Base-by-base conservation (phyloP, 2,329 filamentous ascomycete species). In the Alternaria viburni region DNA sequence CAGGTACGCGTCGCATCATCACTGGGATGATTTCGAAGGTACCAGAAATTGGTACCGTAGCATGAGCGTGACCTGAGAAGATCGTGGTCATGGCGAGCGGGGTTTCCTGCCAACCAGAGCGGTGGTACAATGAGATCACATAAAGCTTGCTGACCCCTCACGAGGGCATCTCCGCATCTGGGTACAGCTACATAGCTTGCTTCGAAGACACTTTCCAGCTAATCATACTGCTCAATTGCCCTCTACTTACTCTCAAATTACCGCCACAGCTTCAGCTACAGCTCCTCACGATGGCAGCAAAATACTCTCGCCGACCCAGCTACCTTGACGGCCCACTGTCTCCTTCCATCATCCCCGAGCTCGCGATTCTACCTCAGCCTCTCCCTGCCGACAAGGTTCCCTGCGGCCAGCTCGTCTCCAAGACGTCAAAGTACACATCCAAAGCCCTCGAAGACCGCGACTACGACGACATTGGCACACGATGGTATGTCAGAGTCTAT, bases 111-210 rank as follows among this genome's bases (percentile, higher is more conserved):
- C 69, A 63, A 67, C 68, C 60, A 59, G 61, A 25, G 26, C 61
- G 46, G 65, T 69, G 64, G 59, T 62, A 65, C 67, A 72, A 77
- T 77, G 75, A 76, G 69, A 69, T 76, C 74, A 77, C 71, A 74
- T 77, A 78, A 77, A 74, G 68, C 68, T 66, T 65, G 63, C 54
- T 68, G 62, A 77, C 74, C 75, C 74, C 76, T 77, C 75, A 77
- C 70, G 68, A 68, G 57, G 70, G 67, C 68, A 69, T 54, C 67
- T 68, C 73, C 66, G 56, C 67, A 71, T 61, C 64, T 66, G 44
- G 25, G 32, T 54, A 32, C 30, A 62, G 49, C 41, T 54, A n/a
- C 44, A 54, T 62, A 25, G 43, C 59, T 45, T 64, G 67, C 67
- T 67, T 59, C 49, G 19, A 54, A 60, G 49, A 64, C 54, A 49